Conservation (phyloP, 2,329 filamentous ascomycete genomes). For the Clarireedia paspali region DNA sequence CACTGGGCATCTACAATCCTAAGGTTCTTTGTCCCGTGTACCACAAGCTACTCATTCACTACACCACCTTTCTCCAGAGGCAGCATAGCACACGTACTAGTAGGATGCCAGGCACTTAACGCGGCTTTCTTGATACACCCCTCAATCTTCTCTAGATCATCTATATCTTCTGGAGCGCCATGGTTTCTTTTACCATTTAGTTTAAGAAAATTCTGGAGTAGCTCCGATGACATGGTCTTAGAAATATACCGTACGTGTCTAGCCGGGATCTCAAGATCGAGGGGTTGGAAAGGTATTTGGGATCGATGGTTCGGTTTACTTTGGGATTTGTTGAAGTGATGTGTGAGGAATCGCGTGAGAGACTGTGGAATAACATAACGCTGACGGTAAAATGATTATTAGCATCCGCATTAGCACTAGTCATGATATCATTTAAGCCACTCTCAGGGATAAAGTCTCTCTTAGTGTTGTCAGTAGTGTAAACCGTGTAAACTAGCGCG, state of each 20-base stretch:
- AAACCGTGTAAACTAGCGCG: neutral
- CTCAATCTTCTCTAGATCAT: neutral
- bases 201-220: slow-evolving; percentile 28
- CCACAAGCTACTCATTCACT: slow-evolving; percentile 11
- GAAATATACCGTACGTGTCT: slow-evolving; percentile 30
- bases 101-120: slow-evolving; percentile 8
- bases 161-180: neutral
- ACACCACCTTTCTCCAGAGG: slow-evolving; percentile 13
- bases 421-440: neutral
- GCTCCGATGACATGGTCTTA: slow-evolving; percentile 27
- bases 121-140: neutral
- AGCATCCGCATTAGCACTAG: slow-evolving; percentile 5
- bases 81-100: slow-evolving; percentile 17
- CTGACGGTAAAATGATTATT: slow-evolving; percentile 50
- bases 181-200: neutral
- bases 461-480: neutral
- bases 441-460: neutral
- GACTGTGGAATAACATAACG: slow-evolving; percentile 30
- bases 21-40: slow-evolving; percentile 13
- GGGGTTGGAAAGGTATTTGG: slow-evolving; percentile 35
- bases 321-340: slow-evolving; percentile 27
- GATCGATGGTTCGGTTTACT: slow-evolving; percentile 29
- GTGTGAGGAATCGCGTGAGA: slow-evolving; percentile 27
- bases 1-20: slow-evolving; percentile 19
- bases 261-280: slow-evolving; percentile 35